Base-by-base conservation (phyloP, 1,284 basidiomycete genomes). In the Exobasidium cylindrosporum region DNA sequence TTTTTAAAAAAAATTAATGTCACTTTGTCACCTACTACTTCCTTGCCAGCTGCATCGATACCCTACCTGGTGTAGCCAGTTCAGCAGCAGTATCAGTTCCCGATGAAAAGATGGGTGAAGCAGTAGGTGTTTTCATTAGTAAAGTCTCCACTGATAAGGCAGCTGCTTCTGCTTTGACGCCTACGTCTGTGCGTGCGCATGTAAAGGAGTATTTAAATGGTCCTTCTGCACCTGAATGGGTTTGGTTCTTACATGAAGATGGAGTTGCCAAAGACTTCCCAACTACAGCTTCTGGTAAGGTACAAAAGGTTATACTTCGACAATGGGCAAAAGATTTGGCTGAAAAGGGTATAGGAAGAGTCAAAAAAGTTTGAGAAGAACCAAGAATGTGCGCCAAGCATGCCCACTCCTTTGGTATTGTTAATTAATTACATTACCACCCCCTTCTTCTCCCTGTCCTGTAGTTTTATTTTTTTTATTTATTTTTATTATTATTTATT, bases 261-360 rank as follows among this genome's bases (percentile, higher is more conserved):
- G 86, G 84, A 3, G 81, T 81, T 4, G 81, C 83, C 6, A 77
- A 81, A 24, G 87, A 89, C 66, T 79, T 92, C 11, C 91, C 91
- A 0, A 91, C 90, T 83, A 93, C 90, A 4, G 89, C 88, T 21
- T 92, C 90, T 69, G 91, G 91, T 47, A 93, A 93, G 80, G 86
- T 93, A 43, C 86, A 87, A 86, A 92, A 92, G 81, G 89, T 91
- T 54, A 78, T 90, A 28, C 68, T 85, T 3, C 78, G 85, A 13
- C 73, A 79, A 43, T 83, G 84, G 83, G 69, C 71, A 17, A 70
- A 72, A 35, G 68, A 70, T 6, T 47, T 74, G 11, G 64, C 65
- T 2, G 56, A 53, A 13, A 62, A 65, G 35, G 64, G 63, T 14
- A 2, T 62, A 3, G 61, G 61, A 13, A 35, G 53, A 29, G 53